Evolutionary conservation across 768 basidiomycete species (phyloP).

Genomic region (Podaxis rugospora): DNA sequence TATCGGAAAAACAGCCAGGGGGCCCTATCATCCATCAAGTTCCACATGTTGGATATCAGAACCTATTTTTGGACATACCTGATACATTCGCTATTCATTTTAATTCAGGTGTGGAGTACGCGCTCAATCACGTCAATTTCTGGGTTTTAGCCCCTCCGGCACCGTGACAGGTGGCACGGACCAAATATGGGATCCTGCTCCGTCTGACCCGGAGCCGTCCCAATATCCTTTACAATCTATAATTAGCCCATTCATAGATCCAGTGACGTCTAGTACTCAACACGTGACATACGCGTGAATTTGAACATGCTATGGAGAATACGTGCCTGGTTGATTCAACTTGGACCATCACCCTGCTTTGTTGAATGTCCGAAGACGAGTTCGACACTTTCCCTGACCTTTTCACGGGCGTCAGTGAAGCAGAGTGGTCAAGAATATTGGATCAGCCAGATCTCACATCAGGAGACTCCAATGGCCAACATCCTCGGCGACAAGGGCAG

Average conservation of each 20-base stretch:
- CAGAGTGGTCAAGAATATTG: conserved; percentile 40
- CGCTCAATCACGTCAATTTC: neutral
- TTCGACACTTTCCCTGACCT: conserved; percentile 52
- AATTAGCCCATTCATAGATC: neutral
- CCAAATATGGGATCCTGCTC: neutral
- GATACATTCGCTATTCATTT: neutral
- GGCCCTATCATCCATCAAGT: neutral
- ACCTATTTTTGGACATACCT: neutral
- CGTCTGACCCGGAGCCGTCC: neutral
- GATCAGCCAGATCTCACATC: conserved; percentile 5
- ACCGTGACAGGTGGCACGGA: neutral
- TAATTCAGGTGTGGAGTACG: neutral
- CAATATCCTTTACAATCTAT: neutral
- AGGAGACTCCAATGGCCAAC: neutral
- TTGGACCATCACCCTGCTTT: neutral
- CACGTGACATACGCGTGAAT: neutral
- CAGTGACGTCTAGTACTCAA: neutral
- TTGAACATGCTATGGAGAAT: neutral
- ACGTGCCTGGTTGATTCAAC: neutral
- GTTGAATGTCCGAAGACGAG: conserved; percentile 40
- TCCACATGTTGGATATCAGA: neutral
- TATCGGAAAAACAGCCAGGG: neutral
- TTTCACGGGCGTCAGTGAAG: conserved; percentile 45
- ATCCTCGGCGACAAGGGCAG: neutral
- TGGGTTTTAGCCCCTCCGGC: neutral